Evolutionary conservation across 2,329 filamentous ascomycete genomes (phyloP).

Genomic region (Aspergillus neotritici): DNA sequence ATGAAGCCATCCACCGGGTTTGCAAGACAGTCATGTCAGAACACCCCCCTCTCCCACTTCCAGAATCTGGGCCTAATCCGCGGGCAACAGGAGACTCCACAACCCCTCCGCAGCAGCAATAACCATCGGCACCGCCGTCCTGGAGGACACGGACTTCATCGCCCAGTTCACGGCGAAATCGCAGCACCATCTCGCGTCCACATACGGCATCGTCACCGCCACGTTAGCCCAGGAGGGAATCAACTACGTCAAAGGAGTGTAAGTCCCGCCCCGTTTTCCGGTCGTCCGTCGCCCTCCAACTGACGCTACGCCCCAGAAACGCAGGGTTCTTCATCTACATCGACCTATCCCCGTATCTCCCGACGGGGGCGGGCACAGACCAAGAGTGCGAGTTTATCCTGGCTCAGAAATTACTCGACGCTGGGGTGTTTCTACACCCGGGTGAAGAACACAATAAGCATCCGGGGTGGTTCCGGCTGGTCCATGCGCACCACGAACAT

Average conservation of each 20-base stretch:
- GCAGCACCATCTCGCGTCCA: slow-evolving; percentile 16
- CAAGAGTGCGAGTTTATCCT: slow-evolving; percentile 42
- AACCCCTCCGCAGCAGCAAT: slow-evolving; percentile 21
- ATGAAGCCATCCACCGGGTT: slow-evolving; percentile 19
- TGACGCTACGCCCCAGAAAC: slow-evolving; percentile 23
- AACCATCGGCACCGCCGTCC: slow-evolving; percentile 26
- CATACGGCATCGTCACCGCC: slow-evolving; percentile 26
- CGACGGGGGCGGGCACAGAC: slow-evolving; percentile 8
- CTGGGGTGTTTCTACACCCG: slow-evolving; percentile 49
- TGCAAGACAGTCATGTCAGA: slow-evolving; percentile 24
- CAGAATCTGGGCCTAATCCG: background rate
- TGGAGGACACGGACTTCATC: slow-evolving; percentile 34
- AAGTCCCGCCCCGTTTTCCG: background rate
- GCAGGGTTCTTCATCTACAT: slow-evolving; percentile 46
- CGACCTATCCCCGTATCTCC: slow-evolving; percentile 40
- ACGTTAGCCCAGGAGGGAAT: slow-evolving; percentile 36
- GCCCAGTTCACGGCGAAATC: slow-evolving; percentile 24
- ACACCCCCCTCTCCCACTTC: background rate
- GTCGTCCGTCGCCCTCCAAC: background rate
- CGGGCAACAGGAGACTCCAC: slow-evolving; percentile 21
- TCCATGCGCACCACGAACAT: slow-evolving; percentile 41
- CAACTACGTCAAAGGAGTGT: slow-evolving; percentile 32
- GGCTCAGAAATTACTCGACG: slow-evolving; percentile 40
- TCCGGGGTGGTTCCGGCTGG: slow-evolving; percentile 51
- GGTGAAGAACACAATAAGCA: slow-evolving; percentile 42